Conservation (phyloP, 1,139 yeast species). For the Pichia kudriavzevii region DNA sequence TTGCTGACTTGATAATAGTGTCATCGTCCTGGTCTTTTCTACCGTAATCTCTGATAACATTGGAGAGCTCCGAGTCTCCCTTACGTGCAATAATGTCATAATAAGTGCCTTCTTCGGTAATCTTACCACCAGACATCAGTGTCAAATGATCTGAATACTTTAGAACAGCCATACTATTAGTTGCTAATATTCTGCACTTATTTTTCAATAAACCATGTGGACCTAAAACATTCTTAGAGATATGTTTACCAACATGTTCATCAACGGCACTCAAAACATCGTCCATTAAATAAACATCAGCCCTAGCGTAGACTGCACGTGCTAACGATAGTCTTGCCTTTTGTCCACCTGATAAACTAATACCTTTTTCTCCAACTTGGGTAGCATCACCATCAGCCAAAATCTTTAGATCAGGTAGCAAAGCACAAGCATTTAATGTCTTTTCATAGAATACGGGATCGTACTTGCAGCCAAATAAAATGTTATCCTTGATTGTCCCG, state of each 20-base stretch:
- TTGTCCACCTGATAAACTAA: slow-evolving; percentile 94
- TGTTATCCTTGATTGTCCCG: slow-evolving; percentile 83
- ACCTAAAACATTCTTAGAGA: slow-evolving; percentile 73
- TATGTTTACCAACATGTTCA: slow-evolving; percentile 86
- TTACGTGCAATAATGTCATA: slow-evolving; percentile 42
- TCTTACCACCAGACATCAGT: slow-evolving; percentile 67
- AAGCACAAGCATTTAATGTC: slow-evolving; percentile 84
- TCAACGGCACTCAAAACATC: slow-evolving; percentile 95
- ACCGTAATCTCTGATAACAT: slow-evolving; percentile 71
- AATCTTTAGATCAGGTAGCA: slow-evolving; percentile 67
- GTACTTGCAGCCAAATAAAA: slow-evolving; percentile 78
- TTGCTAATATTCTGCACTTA: slow-evolving; percentile 77
- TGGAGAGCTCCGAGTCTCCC: slow-evolving; percentile 47
- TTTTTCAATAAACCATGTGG: slow-evolving; percentile 68
- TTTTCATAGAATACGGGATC: slow-evolving; percentile 74
- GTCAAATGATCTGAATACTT: slow-evolving; percentile 69
- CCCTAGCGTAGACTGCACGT: slow-evolving; percentile 91
- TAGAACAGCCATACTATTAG: slow-evolving; percentile 81
- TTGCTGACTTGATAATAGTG: slow-evolving; percentile 20
- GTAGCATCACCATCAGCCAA: slow-evolving; percentile 87
- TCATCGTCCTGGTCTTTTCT: slow-evolving; percentile 31
- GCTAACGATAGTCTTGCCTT: slow-evolving; percentile 91
- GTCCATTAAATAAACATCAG: slow-evolving; percentile 84
- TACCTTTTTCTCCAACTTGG: slow-evolving; percentile 95
- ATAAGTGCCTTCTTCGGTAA: slow-evolving; percentile 72